Percentiles rank a stretch among this genome's conserved stretches.
Evolutionary conservation across 495 filamentous ascomycete species (phyloP).

Genomic region (Penicillium salamii): DNA sequence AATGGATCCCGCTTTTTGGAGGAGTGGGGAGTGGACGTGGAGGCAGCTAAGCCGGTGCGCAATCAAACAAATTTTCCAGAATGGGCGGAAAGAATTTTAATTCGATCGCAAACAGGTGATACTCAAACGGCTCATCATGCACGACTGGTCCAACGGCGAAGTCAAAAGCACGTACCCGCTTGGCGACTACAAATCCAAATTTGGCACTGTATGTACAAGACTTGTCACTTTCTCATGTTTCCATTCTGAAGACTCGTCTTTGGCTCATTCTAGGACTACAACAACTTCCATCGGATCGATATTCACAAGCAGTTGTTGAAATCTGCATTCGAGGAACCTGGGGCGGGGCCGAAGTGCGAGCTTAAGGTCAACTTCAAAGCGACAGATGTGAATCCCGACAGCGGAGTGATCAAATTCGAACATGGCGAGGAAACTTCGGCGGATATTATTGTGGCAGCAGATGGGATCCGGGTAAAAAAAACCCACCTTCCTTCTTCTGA

Average conservation of each 20-base stretch:
- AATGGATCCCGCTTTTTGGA: conserved; percentile 28
- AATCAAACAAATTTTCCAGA: neutral
- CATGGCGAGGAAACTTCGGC: conserved; percentile 15
- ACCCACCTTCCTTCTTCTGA: too few species aligned
- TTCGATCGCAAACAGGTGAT: conserved; percentile 20
- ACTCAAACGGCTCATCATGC: conserved; percentile 31
- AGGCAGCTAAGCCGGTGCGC: conserved; percentile 25
- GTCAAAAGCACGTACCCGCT: conserved; percentile 26
- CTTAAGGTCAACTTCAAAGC: conserved; percentile 29
- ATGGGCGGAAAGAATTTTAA: too few species aligned
- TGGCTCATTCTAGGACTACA: conserved; percentile 18
- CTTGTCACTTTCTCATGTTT: too few species aligned
- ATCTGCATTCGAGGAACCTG: conserved; percentile 21
- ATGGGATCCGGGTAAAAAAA: conserved; percentile 22
- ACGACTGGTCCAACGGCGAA: conserved; percentile 23
- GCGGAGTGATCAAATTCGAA: conserved; percentile 20
- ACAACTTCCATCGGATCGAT: conserved; percentile 33
- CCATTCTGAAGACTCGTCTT: too few species aligned
- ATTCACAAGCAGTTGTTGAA: conserved; percentile 29
- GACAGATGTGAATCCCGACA: conserved; percentile 14
- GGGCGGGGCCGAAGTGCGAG: conserved; percentile 15
- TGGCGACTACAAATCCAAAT: conserved; percentile 28
- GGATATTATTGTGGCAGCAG: conserved; percentile 27
- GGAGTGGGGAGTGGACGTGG: conserved; percentile 29
- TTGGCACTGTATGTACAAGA: conserved; percentile 17